A percentile compares a stretch with the other conserved stretches of the same genome.
These are phyloP conservation scores for Claviceps sp. DNA, from an alignment of 2,329 filamentous ascomycete species.

Conservation along the genomic window DNA sequence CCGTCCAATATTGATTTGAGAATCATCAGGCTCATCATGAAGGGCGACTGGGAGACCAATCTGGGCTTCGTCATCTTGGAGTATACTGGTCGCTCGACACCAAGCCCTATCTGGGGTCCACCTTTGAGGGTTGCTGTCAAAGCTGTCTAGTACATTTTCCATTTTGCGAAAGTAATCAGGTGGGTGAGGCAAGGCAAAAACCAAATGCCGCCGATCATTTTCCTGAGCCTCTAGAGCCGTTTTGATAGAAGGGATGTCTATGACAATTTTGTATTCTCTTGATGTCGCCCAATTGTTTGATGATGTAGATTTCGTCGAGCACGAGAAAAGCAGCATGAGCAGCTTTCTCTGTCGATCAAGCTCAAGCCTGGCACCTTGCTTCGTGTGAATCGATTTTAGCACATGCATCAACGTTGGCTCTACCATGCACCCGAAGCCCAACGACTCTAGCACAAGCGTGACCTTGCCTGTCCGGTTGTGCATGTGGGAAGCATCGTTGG, in stretches of 20 bases:
- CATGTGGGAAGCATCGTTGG: background rate
- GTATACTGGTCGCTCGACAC: constrained; percentile 35
- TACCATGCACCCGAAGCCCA: constrained; percentile 51
- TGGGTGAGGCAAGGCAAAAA: constrained; percentile 36
- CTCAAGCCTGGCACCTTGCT: constrained; percentile 14
- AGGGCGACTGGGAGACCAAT: constrained; percentile 25
- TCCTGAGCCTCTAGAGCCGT: constrained; percentile 23
- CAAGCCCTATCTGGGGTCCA: constrained; percentile 33
- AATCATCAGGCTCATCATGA: constrained; percentile 20
- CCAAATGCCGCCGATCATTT: constrained; percentile 22
- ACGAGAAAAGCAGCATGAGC: constrained; percentile 19
- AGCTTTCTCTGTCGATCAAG: constrained; percentile 17
- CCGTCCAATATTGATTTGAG: constrained; percentile 37
- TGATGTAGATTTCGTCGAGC: constrained; percentile 6
- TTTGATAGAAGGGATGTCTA: constrained; percentile 34
- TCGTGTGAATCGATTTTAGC: constrained; percentile 29
- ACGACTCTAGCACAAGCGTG: constrained; percentile 26
- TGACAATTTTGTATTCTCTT: constrained; percentile 26
- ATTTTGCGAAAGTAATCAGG: constrained; percentile 32
- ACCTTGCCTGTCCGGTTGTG: constrained; percentile 14
- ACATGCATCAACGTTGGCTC: constrained; percentile 42
- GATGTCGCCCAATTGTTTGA: constrained; percentile 5
- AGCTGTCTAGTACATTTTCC: constrained; percentile 18
- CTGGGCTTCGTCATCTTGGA: constrained; percentile 19
- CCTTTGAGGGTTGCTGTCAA: constrained; percentile 15